Conservation (phyloP, 768 basidiomycete species). For the Hygrocybe punicea region DNA sequence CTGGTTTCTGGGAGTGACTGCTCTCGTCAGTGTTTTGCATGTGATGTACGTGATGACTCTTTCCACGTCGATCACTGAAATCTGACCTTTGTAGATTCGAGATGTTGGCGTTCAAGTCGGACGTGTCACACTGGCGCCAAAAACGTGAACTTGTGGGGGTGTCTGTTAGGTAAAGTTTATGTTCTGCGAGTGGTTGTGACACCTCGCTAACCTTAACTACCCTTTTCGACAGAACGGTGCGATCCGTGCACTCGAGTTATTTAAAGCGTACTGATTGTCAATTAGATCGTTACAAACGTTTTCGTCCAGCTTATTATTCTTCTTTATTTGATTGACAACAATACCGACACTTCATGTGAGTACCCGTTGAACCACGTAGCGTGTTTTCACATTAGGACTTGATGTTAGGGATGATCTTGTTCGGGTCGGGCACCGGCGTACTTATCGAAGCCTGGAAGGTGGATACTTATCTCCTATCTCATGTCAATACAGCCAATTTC, state of each 20-base stretch:
- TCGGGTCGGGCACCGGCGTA: slow-evolving; percentile 79
- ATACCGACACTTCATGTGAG: slow-evolving; percentile 64
- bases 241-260: slow-evolving; percentile 19
- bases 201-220: not conserved
- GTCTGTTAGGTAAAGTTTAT: slow-evolving; percentile 67
- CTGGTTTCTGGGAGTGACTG: slow-evolving; percentile 83
- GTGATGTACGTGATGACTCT: slow-evolving; percentile 57
- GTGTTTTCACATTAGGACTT: not conserved
- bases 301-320: slow-evolving; percentile 88
- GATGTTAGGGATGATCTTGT: slow-evolving; percentile 85
- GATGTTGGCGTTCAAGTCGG: slow-evolving; percentile 92
- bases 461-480: slow-evolving; percentile 16
- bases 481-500: slow-evolving; percentile 8
- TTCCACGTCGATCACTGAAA: slow-evolving; percentile 4
- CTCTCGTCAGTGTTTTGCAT: slow-evolving; percentile 81
- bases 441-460: slow-evolving; percentile 95
- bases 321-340: slow-evolving; percentile 92
- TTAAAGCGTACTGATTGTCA: slow-evolving; percentile 3
- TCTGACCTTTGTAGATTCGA: slow-evolving; percentile 60
- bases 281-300: slow-evolving; percentile 81
- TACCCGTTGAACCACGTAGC: no score
- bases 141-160: slow-evolving; percentile 95
- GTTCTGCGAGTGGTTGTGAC: not conserved
- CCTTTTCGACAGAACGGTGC: slow-evolving; percentile 48
- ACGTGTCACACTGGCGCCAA: slow-evolving; percentile 93